Percentiles rank a stretch among this genome's conserved stretches.
These are phyloP conservation scores for Trichoderma polysporum DNA, from an alignment of 2,329 filamentous ascomycete genomes.

Conservation along the genomic window DNA sequence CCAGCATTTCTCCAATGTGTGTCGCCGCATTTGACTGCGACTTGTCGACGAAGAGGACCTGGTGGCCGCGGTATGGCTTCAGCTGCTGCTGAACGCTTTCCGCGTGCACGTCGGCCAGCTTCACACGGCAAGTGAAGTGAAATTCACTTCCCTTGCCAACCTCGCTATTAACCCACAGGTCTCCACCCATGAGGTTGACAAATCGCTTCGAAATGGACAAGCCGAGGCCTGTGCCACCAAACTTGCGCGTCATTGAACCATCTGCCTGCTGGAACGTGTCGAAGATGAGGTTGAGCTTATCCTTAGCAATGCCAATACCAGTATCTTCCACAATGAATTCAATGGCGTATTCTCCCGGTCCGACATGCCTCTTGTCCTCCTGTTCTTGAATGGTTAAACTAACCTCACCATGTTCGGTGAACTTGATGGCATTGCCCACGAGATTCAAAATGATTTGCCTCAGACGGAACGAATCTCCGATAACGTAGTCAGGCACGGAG, in stretches of 20 bases:
- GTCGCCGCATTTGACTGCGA: conserved; percentile 73
- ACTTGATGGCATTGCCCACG: conserved; percentile 98
- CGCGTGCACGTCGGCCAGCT: conserved; percentile 76
- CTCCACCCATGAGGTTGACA: conserved; percentile 93
- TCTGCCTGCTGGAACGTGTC: conserved; percentile 99
- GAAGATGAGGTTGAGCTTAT: conserved; percentile 96
- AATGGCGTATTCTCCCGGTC: conserved; percentile 79
- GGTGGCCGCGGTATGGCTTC: conserved; percentile 86
- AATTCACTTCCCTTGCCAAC: conserved; percentile 91
- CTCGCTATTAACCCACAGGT: conserved; percentile 92
- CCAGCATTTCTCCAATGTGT: conserved; percentile 77
- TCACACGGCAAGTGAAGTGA: conserved; percentile 93
- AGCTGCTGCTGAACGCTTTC: conserved; percentile 78
- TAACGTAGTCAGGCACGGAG: conserved; percentile 89
- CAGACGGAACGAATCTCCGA: conserved; percentile 93
- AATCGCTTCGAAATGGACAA: conserved; percentile 93
- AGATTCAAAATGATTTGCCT: conserved; percentile 96
- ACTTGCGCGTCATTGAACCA: conserved; percentile 92
- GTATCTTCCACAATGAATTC: conserved; percentile 96
- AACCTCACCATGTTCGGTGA: conserved; percentile 95
- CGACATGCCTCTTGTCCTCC: conserved; percentile 62
- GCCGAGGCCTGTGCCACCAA: conserved; percentile 90
- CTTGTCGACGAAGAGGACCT: conserved; percentile 93
- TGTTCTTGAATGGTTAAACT: conserved; percentile 80
- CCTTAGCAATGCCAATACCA: conserved; percentile 91